Evolutionary conservation across 345 rosid species (phyloP), one percentile per base, ranked within the genome.

Genomic region (Schrenkiella parvula): DNA sequence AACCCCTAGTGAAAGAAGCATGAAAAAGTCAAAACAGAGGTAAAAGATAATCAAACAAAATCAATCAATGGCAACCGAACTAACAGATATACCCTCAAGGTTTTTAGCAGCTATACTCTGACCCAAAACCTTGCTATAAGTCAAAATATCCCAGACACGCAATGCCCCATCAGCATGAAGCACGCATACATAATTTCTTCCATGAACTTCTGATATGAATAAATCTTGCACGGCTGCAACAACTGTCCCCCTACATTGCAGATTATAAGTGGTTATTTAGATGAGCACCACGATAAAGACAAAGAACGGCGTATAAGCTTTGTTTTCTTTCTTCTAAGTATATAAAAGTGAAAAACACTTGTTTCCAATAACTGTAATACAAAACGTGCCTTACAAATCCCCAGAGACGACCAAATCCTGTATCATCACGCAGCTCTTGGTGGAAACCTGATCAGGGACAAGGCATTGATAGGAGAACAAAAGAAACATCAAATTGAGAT

Each of bases 351-450:
- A 29, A 25, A 11, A 8, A 75, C 21, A 65, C 26, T 17, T 54
- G 4, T 14, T 17, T 58, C 67, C 23, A 59, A 23, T 11, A 44
- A 62, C 22, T 43, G 26, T 52, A 9, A 61, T 57, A 18, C 17
- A 78, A 25, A 11, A 31, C 39, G 29, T 78, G 85, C 98, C 98
- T 91, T 71, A 89, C 77, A 23, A 91, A 85, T 5, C 99, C 89
- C 99, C 93, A 91, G 17, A 91, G 61, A 60, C 95, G 87, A 70
- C 90, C 65, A 54, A 93, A 76, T 50, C 95, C 97, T 1, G 84
- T 59, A 80, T 91, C 96, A 79, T 91, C 93, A 41, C 86, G 87
- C 44, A 95, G 83, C 83, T 89, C 93, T 14, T 79, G 80, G 53
- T 63, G 73, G 77, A 87, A 86, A 46, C 87, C 99, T 91, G 78